Evolutionary conservation across 306 rosid species (phyloP), one percentile per base, ranked within the genome.

Genomic region (Acacia melanoxylon): DNA sequence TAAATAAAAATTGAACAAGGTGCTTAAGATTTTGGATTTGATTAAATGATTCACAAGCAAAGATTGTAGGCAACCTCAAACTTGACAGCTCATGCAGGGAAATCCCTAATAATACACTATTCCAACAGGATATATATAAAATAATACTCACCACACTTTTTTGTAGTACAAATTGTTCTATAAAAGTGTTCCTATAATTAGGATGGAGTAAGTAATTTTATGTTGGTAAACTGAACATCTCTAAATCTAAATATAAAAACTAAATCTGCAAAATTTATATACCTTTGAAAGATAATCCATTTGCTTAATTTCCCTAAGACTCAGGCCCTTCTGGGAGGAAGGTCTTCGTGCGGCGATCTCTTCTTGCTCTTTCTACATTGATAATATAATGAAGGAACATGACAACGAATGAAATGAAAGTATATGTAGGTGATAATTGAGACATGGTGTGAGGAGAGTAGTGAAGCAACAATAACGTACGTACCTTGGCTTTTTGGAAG

Each of bases 231-330:
- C 20, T 13, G 40, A 6, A 63, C 22, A 4, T 37, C 19, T 59
- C 19, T 59, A 12, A 54, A 70, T 2, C 41, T 10, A 51, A 3
- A 14, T 51, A 51, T 48, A 51, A 4, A 33, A 41, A 20, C 8
- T 35, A 48, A 76, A 58, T 58, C 25, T 48, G 31, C 31, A 29
- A 48, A 1, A 56, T 2, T 2, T 3, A 22, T 8, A 25, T 73
- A 89, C 96, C 91, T 89, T 91, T 9, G 89, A 78, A 42, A 93
- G 89, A 74, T 87, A 92, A 14, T 81, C 68, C 95, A 92, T 92
- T 59, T 91, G 88, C 74, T 83, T 86, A 65, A 87, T 80, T 85
- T 90, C 97, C 79, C n/a, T 78, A 9, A 86, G 80, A 69, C 41
- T 75, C 42, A 93, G 20, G 37, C 89, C 90, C 49, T 78, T 83